Percentiles rank a stretch among this genome's conserved stretches.
Evolutionary conservation across 1,284 basidiomycete species (phyloP).

Genomic region (Puccinia triticina): DNA sequence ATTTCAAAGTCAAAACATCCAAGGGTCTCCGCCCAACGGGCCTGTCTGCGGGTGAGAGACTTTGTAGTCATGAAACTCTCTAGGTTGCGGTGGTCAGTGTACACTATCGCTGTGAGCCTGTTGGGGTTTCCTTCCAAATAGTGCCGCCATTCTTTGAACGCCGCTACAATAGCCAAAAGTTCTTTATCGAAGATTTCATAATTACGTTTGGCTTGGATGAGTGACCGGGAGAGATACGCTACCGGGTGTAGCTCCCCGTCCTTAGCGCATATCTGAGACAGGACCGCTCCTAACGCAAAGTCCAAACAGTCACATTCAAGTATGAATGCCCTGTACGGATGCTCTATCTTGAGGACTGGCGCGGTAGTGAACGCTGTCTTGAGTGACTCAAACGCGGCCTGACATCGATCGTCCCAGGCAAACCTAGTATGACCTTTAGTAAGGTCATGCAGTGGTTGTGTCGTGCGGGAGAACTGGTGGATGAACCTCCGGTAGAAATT

Average conservation of each 20-base stretch:
- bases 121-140: constrained; percentile 9
- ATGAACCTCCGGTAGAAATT: neutral
- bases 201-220: constrained; percentile 3
- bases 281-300: constrained; percentile 8
- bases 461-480: neutral
- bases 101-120: neutral
- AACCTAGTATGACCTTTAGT: neutral
- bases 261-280: neutral
- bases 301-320: constrained; percentile 35
- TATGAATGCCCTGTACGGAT: neutral
- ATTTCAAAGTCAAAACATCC: constrained; percentile 19
- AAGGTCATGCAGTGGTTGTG: neutral
- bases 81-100: constrained; percentile 9
- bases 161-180: constrained; percentile 3
- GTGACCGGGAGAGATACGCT: neutral
- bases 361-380: neutral
- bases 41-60: neutral
- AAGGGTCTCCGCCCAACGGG: neutral
- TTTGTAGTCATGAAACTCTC: constrained; percentile 19
- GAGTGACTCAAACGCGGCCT: neutral
- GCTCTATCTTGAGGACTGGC: constrained; percentile 6
- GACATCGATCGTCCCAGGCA: neutral
- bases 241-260: constrained; percentile 2
- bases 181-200: constrained; percentile 32
- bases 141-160: constrained; percentile 3